phyloP scores from a whole-genome alignment of 1,284 basidiomycete species.

The Cryptococcus sp. region DNA sequence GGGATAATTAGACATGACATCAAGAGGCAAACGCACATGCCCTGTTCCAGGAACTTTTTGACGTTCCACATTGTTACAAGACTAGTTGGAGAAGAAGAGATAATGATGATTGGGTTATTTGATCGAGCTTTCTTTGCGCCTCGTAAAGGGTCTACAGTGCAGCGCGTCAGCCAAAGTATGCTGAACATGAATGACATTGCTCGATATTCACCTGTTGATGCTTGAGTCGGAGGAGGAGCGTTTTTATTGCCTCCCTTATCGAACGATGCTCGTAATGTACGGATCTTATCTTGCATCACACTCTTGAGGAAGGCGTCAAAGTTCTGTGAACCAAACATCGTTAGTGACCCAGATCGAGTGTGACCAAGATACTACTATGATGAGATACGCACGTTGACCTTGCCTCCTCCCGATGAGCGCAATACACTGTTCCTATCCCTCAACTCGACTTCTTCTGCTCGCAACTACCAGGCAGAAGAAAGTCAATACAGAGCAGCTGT shows the following conservation, averaged over 20 bases:
- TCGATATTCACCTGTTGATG: slow-evolving; percentile 7
- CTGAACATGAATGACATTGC: not conserved
- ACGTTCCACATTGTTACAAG: slow-evolving; percentile 98
- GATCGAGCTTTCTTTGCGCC: slow-evolving; percentile 37
- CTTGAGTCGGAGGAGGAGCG: slow-evolving; percentile 14
- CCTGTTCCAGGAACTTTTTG: slow-evolving; percentile 86
- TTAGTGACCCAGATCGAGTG: not conserved
- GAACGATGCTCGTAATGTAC: slow-evolving; percentile 37
- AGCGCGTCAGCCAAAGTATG: slow-evolving; percentile 53
- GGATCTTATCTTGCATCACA: slow-evolving; percentile 47
- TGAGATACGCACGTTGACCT: slow-evolving; percentile 38
- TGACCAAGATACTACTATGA: not conserved
- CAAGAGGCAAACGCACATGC: slow-evolving; percentile 61
- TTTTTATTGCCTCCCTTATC: slow-evolving; percentile 24
- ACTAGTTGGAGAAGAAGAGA: slow-evolving; percentile 91
- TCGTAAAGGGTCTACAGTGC: slow-evolving; percentile 51
- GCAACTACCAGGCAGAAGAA: slow-evolving; percentile 25
- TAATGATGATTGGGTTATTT: slow-evolving; percentile 85
- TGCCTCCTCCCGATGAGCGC: slow-evolving; percentile 38
- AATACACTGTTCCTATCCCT: slow-evolving; percentile 47
- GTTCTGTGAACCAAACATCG: slow-evolving; percentile 25
- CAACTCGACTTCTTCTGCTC: slow-evolving; percentile 46
- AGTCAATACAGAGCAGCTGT: not conserved
- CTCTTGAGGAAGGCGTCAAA: slow-evolving; percentile 42
- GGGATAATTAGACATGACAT: not conserved